These are phyloP conservation scores for Trichoderma guizhouense DNA, from an alignment of 2,329 filamentous ascomycete genomes.

Conservation along the genomic window DNA sequence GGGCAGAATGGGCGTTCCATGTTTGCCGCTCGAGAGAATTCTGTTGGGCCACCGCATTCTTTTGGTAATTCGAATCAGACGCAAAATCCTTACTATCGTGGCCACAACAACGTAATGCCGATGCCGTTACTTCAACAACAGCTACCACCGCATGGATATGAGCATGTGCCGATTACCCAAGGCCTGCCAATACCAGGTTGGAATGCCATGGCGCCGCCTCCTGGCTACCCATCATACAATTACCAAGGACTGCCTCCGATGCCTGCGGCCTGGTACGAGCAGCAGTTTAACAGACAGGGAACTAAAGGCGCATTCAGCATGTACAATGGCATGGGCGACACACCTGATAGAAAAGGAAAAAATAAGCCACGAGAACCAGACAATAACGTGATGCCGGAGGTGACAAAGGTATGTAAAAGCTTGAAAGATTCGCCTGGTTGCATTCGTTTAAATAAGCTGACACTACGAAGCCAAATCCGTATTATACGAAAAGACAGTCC, in stretches of 20 bases:
- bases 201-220: conserved; percentile 24
- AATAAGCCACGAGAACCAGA: conserved; percentile 10
- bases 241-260: background rate
- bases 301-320: conserved; percentile 9
- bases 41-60: conserved; percentile 34
- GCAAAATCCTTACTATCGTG: conserved; percentile 43
- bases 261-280: background rate
- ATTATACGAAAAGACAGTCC: conserved; percentile 18
- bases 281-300: conserved; percentile 12
- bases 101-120: conserved; percentile 31
- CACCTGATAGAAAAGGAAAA: background rate
- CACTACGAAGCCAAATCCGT: conserved; percentile 3
- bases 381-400: conserved; percentile 19
- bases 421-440: background rate
- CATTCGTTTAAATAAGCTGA: background rate
- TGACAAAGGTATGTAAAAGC: background rate
- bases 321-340: background rate
- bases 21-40: conserved; percentile 45
- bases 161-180: conserved; percentile 32
- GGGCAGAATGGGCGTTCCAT: conserved; percentile 43
- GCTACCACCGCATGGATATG: conserved; percentile 20
- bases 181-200: conserved; percentile 27
- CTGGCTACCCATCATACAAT: conserved; percentile 20
- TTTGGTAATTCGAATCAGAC: conserved; percentile 43
- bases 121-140: background rate